Evolutionary conservation across 108 stramenopile species (phyloP).

Genomic region (Epithemia pelagica): DNA sequence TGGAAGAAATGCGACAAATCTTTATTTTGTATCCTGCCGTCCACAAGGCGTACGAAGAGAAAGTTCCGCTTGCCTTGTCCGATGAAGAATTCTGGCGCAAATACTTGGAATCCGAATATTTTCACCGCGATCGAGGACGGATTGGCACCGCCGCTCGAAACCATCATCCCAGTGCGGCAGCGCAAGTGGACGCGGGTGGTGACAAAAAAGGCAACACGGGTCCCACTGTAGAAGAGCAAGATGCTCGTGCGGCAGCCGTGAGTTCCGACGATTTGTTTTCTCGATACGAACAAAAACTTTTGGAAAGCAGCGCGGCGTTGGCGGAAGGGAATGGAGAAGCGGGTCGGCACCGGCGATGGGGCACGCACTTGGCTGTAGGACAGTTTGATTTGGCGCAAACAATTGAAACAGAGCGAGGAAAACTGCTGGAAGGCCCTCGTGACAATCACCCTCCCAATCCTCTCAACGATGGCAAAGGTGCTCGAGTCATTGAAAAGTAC

Average conservation of each 20-base stretch:
- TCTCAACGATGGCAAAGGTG: constrained; percentile 45
- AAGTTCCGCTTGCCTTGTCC: constrained; percentile 77
- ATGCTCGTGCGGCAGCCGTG: constrained; percentile 68
- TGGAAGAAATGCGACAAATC: constrained; percentile 88
- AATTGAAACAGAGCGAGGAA: constrained; percentile 72
- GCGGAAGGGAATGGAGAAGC: constrained; percentile 4
- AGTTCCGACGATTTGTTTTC: constrained; percentile 81
- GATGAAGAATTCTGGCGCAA: constrained; percentile 88
- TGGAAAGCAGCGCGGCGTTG: neutral
- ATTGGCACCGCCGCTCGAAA: constrained; percentile 50
- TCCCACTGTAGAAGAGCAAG: constrained; percentile 37
- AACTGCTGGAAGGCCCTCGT: constrained; percentile 49
- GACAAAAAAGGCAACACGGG: constrained; percentile 17
- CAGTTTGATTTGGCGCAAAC: constrained; percentile 86
- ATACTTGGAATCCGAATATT: constrained; percentile 81
- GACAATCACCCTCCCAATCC: constrained; percentile 65
- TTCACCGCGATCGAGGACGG: constrained; percentile 83
- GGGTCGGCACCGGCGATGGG: constrained; percentile 21
- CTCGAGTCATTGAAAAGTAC: constrained; percentile 77
- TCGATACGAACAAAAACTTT: constrained; percentile 56
- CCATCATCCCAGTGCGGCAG: constrained; percentile 10
- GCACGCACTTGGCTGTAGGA: constrained; percentile 60
- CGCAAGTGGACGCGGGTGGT: constrained; percentile 1
- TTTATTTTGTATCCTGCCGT: constrained; percentile 87
- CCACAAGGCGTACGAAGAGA: constrained; percentile 87